These are phyloP conservation scores for Pterocarpus macrocarpus DNA, from an alignment of 306 rosid species.

Conservation along the genomic window DNA sequence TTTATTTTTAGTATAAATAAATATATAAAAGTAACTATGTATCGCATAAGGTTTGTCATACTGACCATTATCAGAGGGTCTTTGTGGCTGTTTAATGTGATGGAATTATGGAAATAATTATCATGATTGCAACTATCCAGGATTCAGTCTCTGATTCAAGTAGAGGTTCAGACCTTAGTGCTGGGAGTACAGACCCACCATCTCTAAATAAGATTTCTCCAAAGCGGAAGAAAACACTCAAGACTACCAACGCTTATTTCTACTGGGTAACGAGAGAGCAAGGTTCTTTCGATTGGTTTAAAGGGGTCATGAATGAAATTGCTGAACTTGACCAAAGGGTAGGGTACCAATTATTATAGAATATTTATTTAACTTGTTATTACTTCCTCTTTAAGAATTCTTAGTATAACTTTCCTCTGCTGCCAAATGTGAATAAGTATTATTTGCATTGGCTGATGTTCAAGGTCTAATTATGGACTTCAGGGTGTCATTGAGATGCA, in stretches of 20 bases:
- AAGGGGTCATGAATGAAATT: conserved; percentile 97
- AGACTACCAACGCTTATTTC: conserved; percentile 90
- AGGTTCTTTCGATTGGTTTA: conserved; percentile 97
- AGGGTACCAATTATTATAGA: conserved; percentile 60
- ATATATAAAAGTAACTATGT: background rate
- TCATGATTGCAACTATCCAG: conserved; percentile 53
- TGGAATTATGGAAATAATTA: background rate
- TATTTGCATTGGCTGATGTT: conserved; percentile 39
- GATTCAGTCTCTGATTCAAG: conserved; percentile 68
- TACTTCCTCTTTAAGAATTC: conserved; percentile 29
- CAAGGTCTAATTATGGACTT: conserved; percentile 43
- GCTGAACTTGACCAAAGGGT: conserved; percentile 92
- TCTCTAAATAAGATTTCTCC: conserved; percentile 62
- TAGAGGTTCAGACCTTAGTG: conserved; percentile 65
- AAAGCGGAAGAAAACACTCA: conserved; percentile 68
- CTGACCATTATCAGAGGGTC: background rate
- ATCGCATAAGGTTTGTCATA: background rate
- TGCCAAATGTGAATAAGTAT: conserved; percentile 19
- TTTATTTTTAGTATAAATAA: background rate
- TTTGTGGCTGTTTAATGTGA: background rate
- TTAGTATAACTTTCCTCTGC: conserved; percentile 16
- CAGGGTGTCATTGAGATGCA: conserved; percentile 99
- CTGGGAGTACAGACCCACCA: conserved; percentile 57
- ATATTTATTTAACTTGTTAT: conserved; percentile 5
- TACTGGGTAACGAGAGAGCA: conserved; percentile 97